Evolutionary conservation across 139 green algal species (phyloP).

Genomic region (Desmodesmus armatus): DNA sequence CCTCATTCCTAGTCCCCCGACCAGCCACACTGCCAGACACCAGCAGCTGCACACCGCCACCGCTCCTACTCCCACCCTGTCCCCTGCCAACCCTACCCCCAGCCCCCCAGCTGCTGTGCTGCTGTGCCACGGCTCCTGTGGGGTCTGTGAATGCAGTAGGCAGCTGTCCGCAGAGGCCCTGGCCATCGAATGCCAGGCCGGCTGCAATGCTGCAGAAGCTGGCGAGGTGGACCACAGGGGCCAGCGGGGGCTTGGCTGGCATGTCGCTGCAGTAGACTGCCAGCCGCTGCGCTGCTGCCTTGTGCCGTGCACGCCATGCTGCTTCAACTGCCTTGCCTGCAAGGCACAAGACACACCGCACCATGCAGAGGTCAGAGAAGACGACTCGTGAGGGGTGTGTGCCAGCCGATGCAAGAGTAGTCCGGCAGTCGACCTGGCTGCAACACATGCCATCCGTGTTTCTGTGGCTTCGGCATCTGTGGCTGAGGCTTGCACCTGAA

Average conservation of each 20-base stretch:
- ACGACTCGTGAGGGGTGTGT: not conserved
- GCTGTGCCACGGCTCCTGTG: not conserved
- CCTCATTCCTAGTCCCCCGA: not conserved
- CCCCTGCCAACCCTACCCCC: not conserved
- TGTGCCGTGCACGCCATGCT: conserved; percentile 52
- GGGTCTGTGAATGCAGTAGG: not conserved
- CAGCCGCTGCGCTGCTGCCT: conserved; percentile 48
- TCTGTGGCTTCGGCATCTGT: too few relatives aligned
- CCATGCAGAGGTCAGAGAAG: not conserved
- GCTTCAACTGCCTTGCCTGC: conserved; percentile 39
- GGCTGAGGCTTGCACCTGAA: too few relatives aligned
- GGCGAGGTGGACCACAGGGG: conserved; percentile 30
- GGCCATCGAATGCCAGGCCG: conserved; percentile 39
- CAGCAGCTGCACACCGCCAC: conserved; percentile 1
- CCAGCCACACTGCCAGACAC: not conserved
- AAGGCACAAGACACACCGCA: not conserved
- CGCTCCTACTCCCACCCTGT: not conserved
- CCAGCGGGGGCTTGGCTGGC: conserved; percentile 63
- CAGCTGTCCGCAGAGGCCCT: not conserved
- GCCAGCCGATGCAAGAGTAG: too few relatives aligned
- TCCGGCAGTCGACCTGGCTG: too few relatives aligned
- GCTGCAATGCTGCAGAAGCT: conserved; percentile 50
- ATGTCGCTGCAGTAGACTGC: conserved; percentile 54
- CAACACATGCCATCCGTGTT: too few relatives aligned
- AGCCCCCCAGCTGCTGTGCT: not conserved